These are phyloP conservation scores for Fusarium duplospermum DNA, from an alignment of 2,329 filamentous ascomycete species.

Conservation along the genomic window DNA sequence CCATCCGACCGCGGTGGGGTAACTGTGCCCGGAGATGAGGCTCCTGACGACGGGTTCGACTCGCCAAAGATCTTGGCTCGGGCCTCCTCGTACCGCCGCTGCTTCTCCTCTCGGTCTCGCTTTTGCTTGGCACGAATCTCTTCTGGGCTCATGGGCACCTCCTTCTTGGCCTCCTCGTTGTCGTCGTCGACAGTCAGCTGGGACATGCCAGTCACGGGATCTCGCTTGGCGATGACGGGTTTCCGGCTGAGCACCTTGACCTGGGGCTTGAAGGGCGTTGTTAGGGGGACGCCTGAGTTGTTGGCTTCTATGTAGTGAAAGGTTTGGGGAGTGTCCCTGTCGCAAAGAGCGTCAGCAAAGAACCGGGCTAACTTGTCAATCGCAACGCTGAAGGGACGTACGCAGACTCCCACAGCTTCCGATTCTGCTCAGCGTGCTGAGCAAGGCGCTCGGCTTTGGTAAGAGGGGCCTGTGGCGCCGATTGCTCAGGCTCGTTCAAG, in stretches of 20 bases:
- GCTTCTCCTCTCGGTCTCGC: constrained; percentile 87
- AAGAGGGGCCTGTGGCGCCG: constrained; percentile 57
- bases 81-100: constrained; percentile 88
- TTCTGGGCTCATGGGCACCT: constrained; percentile 75
- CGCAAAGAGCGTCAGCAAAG: constrained; percentile 15
- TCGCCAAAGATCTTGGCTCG: constrained; percentile 88
- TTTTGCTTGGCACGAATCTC: constrained; percentile 83
- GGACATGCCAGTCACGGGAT: constrained; percentile 62
- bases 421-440: constrained; percentile 84
- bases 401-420: constrained; percentile 90
- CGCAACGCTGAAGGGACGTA: constrained; percentile 55
- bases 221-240: constrained; percentile 71
- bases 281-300: constrained; percentile 63
- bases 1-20: constrained; percentile 64
- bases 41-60: constrained; percentile 63
- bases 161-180: constrained; percentile 72
- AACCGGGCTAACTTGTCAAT: background rate
- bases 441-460: constrained; percentile 82
- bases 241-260: constrained; percentile 89
- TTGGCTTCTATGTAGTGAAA: constrained; percentile 80
- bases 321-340: constrained; percentile 78
- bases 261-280: constrained; percentile 78
- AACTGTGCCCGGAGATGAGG: constrained; percentile 70
- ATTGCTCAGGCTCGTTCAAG: constrained; percentile 50
- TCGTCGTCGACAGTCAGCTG: constrained; percentile 60